A percentile compares a stretch with the other conserved stretches of the same genome.
phyloP scores from a whole-genome alignment of 2,329 filamentous ascomycete species.

The Verticillium tricorpus region DNA sequence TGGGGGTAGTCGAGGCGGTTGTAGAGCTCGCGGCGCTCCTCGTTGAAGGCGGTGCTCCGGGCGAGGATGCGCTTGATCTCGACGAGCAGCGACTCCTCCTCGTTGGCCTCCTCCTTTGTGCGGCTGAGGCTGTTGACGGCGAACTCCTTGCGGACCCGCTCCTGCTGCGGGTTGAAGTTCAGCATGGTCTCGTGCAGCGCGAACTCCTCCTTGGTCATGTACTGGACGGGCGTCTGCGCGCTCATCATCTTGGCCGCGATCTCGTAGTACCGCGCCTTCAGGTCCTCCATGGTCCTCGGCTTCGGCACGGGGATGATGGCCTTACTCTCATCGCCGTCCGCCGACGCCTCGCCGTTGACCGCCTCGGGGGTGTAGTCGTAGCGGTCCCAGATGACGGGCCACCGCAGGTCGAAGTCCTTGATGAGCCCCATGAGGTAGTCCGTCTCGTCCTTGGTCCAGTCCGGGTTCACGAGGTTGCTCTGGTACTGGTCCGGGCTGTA shows the following conservation, averaged over 20 bases:
- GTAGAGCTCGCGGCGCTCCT: slow-evolving; percentile 84
- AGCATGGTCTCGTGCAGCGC: slow-evolving; percentile 78
- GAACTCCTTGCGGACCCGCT: slow-evolving; percentile 78
- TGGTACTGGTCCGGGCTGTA: slow-evolving; percentile 89
- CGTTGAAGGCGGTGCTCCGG: slow-evolving; percentile 79
- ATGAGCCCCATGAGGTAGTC: slow-evolving; percentile 79
- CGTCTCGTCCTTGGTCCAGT: slow-evolving; percentile 92
- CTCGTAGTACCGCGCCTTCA: slow-evolving; percentile 88
- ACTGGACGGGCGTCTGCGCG: slow-evolving; percentile 71
- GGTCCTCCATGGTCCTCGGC: slow-evolving; percentile 73
- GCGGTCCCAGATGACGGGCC: slow-evolving; percentile 87
- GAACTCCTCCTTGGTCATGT: slow-evolving; percentile 85
- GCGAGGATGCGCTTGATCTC: slow-evolving; percentile 91
- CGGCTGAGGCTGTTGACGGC: slow-evolving; percentile 75
- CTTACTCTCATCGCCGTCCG: slow-evolving; percentile 41
- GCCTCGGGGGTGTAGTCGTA: slow-evolving; percentile 66
- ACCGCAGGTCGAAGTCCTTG: slow-evolving; percentile 78
- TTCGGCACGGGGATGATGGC: slow-evolving; percentile 50
- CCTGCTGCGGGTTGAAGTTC: slow-evolving; percentile 78
- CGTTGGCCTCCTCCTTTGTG: slow-evolving; percentile 80
- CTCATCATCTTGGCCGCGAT: slow-evolving; percentile 81
- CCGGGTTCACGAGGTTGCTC: slow-evolving; percentile 63
- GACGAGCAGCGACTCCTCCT: slow-evolving; percentile 83
- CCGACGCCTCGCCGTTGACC: slow-evolving; percentile 39
- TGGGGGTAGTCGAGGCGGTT: slow-evolving; percentile 78